A percentile compares a stretch with the other conserved stretches of the same genome.
phyloP scores from a whole-genome alignment of 495 filamentous ascomycete genomes.

The Hapsidospora chrysogenum region DNA sequence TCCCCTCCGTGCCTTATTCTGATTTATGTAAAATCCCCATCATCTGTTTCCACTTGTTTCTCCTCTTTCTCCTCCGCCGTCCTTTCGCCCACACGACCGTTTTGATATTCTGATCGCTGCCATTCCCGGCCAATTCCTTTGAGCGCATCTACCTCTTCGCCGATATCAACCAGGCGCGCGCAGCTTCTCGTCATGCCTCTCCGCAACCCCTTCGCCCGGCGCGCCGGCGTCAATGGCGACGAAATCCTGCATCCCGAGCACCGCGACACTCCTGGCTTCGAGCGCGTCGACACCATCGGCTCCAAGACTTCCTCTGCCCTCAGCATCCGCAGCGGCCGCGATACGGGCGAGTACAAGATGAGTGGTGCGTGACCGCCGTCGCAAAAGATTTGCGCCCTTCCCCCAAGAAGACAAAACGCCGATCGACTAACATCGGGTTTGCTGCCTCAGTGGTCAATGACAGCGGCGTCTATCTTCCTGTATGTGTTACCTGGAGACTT shows the following conservation, averaged over 20 bases:
- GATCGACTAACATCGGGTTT: slow-evolving; percentile 8
- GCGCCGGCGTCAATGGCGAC: slow-evolving; percentile 30
- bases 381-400: background rate
- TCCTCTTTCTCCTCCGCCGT: too few species aligned
- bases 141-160: too few species aligned
- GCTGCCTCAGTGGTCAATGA: slow-evolving; percentile 70
- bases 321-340: slow-evolving; percentile 40
- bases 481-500: slow-evolving; percentile 20
- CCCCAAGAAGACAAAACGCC: background rate
- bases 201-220: slow-evolving; percentile 55
- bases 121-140: too few species aligned
- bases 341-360: slow-evolving; percentile 64
- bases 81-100: too few species aligned
- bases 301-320: slow-evolving; percentile 41
- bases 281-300: slow-evolving; percentile 35
- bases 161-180: too few species aligned
- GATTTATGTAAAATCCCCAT: too few species aligned
- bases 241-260: slow-evolving; percentile 6
- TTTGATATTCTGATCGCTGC: too few species aligned
- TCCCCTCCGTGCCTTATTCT: too few species aligned
- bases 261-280: slow-evolving; percentile 26
- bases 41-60: too few species aligned
- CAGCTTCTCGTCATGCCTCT: slow-evolving; percentile 71
- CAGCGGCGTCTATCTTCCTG: slow-evolving; percentile 90
- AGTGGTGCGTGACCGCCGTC: slow-evolving; percentile 43